Evolutionary conservation across 345 rosid species (phyloP).

Genomic region (Salix caprea): DNA sequence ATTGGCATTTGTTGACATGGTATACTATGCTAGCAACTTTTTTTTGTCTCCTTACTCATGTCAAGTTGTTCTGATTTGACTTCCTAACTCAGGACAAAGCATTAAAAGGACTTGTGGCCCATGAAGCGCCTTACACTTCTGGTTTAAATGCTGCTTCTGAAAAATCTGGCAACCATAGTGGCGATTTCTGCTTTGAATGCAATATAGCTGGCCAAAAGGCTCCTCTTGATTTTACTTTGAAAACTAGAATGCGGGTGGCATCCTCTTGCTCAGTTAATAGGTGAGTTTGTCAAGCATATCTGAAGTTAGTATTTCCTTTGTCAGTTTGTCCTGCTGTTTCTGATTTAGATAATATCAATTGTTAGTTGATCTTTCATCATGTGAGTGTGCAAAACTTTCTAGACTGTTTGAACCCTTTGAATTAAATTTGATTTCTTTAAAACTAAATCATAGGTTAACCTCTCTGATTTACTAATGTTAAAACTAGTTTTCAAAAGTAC

Average conservation of each 20-base stretch:
- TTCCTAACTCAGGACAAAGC: constrained; percentile 63
- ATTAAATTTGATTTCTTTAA: too few species aligned
- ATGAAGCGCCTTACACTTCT: constrained; percentile 28
- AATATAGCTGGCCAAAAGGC: constrained; percentile 48
- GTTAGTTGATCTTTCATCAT: background rate
- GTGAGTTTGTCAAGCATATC: constrained; percentile 37
- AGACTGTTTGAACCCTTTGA: too few species aligned
- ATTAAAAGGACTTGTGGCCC: constrained; percentile 70
- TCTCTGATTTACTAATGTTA: too few species aligned
- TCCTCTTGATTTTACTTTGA: constrained; percentile 87
- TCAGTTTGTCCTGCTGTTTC: constrained; percentile 5
- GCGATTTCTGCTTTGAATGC: constrained; percentile 48
- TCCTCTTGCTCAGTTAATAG: constrained; percentile 60
- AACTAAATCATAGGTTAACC: too few species aligned
- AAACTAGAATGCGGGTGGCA: constrained; percentile 58
- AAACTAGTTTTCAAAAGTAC: too few species aligned
- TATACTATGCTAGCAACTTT: constrained; percentile 31
- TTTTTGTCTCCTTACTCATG: constrained; percentile 2
- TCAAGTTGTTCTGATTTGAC: constrained; percentile 4
- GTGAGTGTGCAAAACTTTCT: background rate
- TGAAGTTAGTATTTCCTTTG: constrained; percentile 2
- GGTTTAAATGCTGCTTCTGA: constrained; percentile 32
- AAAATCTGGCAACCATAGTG: constrained; percentile 37
- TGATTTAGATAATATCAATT: background rate
- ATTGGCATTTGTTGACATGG: constrained; percentile 69